Evolutionary conservation across 371 early-diverging fungal genomes (phyloP), one percentile per base, ranked within the genome.

Genomic region (Circinella umbellata): DNA sequence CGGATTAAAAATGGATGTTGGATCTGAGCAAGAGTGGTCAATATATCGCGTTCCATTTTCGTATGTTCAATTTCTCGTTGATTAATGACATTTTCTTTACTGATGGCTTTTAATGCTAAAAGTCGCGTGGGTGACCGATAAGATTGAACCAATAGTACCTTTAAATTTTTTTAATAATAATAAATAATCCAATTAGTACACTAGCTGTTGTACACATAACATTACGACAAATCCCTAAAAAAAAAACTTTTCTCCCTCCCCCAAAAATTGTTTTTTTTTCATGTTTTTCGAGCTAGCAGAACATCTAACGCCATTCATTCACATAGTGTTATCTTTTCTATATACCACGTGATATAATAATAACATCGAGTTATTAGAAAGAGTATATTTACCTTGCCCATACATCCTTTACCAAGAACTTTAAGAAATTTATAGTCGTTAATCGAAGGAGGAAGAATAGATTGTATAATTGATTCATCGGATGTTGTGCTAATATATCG

Each of bases 31-130:
- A 87, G 72, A n/a, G 80, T 78, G 11, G 83, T 76, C 47, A 92
- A 67, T 51, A 90, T 83, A 67, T 81, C 73, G 15, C 81, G 79
- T 64, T 84, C 81, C 64, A 78, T 76, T 48, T 73, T 75, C 15
- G 80, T 87, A 80, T 90, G 90, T 64, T 93, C 94, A 36, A 96
- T 89, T 75, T 98, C 96, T 76, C 96, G 93, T 61, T 91, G 89
- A 71, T 92, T 88, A 53, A 95, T 86, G 42, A 98, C 93, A 57
- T 88, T 90, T 69, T 94, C 93, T 80, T 99, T 99, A 78, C 94
- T 96, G 37, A 99, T 85, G 0, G 97, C 96, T 80, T 99, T 99
- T 73, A 99, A 89, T 10, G 99, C 99, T 66, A 93, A 93, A 20
- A 94, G 81, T 46, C 90, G 85, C 2, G 76, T 70, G 37, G 81